A percentile compares a stretch with the other conserved stretches of the same genome.
These are phyloP conservation scores for Echinosophora koreensis DNA, from an alignment of 306 rosid species.

Conservation along the genomic window DNA sequence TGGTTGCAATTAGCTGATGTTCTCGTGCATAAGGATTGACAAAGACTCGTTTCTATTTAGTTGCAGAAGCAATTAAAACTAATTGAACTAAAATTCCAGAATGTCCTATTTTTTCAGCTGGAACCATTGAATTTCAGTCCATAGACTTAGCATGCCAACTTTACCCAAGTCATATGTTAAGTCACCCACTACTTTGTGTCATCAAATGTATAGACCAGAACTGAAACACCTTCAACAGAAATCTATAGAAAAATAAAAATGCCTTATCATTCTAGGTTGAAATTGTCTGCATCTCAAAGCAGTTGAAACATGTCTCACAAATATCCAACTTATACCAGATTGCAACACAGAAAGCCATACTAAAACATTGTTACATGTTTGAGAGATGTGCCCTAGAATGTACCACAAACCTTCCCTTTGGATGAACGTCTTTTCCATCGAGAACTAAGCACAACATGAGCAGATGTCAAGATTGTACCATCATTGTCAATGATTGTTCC, in stretches of 20 bases:
- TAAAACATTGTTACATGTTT: slow-evolving; percentile 12
- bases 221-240: neutral
- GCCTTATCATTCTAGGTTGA: neutral
- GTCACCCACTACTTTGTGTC: too few relatives aligned
- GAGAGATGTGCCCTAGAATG: neutral
- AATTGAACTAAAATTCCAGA: neutral
- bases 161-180: too few relatives aligned
- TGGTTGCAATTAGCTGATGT: neutral
- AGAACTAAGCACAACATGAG: slow-evolving; percentile 79
- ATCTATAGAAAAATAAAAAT: neutral
- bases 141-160: too few relatives aligned
- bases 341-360: slow-evolving; percentile 8
- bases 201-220: too few relatives aligned
- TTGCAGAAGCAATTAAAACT: slow-evolving; percentile 6
- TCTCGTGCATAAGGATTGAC: slow-evolving; percentile 6
- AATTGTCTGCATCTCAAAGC: slow-evolving; percentile 27
- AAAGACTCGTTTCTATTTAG: slow-evolving; percentile 13
- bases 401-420: slow-evolving; percentile 76
- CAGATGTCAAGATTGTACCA: slow-evolving; percentile 93
- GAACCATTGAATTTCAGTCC: too few relatives aligned
- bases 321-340: slow-evolving; percentile 4
- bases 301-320: neutral
- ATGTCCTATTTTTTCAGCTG: neutral
- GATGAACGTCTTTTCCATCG: slow-evolving; percentile 59
- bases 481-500: slow-evolving; percentile 86